Percentiles rank a stretch among this genome's conserved stretches.
Conservation (phyloP, 2,329 filamentous ascomycete species). For the Parastagonospora avenae region DNA sequence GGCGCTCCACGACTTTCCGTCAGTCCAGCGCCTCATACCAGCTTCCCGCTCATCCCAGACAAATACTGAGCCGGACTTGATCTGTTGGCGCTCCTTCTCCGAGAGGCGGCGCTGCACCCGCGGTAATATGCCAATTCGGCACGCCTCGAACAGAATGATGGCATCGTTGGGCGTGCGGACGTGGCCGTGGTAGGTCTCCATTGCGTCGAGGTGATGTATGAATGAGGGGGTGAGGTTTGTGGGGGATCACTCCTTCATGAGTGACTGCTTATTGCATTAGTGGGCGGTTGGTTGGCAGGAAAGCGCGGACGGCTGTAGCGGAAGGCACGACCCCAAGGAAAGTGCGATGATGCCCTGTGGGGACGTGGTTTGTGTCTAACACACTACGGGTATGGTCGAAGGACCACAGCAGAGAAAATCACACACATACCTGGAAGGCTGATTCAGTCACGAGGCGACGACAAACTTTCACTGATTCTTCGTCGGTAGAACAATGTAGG, state of each 20-base stretch:
- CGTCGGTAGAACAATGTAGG: background rate
- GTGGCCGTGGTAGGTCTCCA: constrained; percentile 97
- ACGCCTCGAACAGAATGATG: constrained; percentile 98
- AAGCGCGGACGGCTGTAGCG: background rate
- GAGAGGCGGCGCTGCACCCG: constrained; percentile 91
- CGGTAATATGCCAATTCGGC: constrained; percentile 83
- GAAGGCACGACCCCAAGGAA: background rate
- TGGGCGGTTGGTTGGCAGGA: constrained; percentile 1
- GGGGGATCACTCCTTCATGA: too few species aligned
- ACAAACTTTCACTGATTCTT: background rate
- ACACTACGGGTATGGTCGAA: background rate
- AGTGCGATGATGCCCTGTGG: constrained; percentile 1
- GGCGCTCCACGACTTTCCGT: constrained; percentile 98
- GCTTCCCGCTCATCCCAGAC: constrained; percentile 99
- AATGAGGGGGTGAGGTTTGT: constrained; percentile 5
- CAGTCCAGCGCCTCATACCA: constrained; percentile 97
- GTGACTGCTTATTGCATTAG: background rate
- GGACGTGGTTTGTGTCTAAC: background rate
- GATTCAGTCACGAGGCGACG: background rate
- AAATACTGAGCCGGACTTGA: constrained; percentile 95
- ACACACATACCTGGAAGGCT: background rate
- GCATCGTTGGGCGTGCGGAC: constrained; percentile 96
- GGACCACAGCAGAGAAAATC: background rate
- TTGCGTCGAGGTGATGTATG: constrained; percentile 46
- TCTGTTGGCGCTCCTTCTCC: constrained; percentile 95